Base-by-base conservation (phyloP, 202 grass and related monocot species). In the Elaeis oleifera region DNA sequence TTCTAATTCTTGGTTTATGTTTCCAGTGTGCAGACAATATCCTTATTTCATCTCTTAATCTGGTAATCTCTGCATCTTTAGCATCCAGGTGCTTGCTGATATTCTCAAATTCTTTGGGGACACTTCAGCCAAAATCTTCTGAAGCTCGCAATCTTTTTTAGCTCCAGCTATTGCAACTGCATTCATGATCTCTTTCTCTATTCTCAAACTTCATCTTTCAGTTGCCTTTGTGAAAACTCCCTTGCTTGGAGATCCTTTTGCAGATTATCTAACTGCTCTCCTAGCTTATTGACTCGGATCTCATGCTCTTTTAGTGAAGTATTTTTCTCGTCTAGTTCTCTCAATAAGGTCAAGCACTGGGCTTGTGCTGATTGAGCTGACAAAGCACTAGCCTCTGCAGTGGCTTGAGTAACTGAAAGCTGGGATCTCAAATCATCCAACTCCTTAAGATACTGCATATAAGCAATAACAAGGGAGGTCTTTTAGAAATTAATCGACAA, bases 1-100 rank as follows among this genome's bases (percentile, higher is more conserved):
- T 72, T 97, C 76, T 22, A 97, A 74, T 55, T 97, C 88, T 72
- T 85, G 54, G 77, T 97, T 77, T 91, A 54, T 76, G 81, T 11
- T 84, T 89, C 82, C 88, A 97, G 15, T 89, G 82, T 60, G 60
- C 82, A 77, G 88, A 89, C 8, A 97, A 74, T 71, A 86, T 84
- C 78, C 75, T 89, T 59, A 97, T 86, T 72, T 92, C 94, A 74
- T 97, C 88, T 79, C 85, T 89, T 73, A 92, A 68, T 20, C 77
- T 76, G 4, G 74, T 65, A 77, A 92, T 86, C 52, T 92, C 94
- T 23, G 74, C 75, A 68, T 96, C 87, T 67, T 96, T 90, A 53
- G 83, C 78, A 64, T 74, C 80, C 81, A 96, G 60, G 80, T 75
- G 75, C 50, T 79, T 86, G 32, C 75, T 80, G 28, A 96, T 80